phyloP scores from a whole-genome alignment of 225 moss, liverwort and hornwort species.

The Thuidium tamariscinum region DNA sequence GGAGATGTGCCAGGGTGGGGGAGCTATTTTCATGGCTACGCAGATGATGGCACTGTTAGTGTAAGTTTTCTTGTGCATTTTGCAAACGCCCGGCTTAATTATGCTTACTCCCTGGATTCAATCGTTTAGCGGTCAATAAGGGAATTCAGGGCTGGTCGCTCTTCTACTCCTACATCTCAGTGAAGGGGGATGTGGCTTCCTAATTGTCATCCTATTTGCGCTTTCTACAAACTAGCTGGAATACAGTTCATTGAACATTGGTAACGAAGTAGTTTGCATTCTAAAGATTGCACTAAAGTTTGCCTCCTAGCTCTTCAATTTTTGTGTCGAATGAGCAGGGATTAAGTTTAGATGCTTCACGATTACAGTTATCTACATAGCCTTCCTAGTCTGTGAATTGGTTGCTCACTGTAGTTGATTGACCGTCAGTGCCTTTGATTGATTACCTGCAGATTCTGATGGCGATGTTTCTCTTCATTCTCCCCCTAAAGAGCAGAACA shows the following conservation, averaged over 20 bases:
- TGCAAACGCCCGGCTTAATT: background rate
- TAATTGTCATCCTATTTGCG: background rate
- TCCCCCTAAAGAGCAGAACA: constrained; percentile 28
- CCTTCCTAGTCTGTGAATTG: background rate
- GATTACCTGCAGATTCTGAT: constrained; percentile 43
- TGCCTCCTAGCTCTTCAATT: background rate
- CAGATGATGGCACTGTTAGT: constrained; percentile 40
- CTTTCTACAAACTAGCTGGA: background rate
- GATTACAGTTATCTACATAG: background rate
- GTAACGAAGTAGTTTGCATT: background rate
- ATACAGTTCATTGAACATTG: background rate
- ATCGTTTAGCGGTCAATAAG: background rate
- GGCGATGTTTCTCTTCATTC: constrained; percentile 58
- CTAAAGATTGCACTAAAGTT: background rate
- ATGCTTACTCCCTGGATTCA: background rate
- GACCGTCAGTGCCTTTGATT: background rate
- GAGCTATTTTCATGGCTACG: constrained; percentile 18
- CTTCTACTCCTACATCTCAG: background rate
- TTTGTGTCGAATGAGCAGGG: background rate
- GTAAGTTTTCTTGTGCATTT: constrained; percentile 10
- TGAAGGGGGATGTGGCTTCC: background rate
- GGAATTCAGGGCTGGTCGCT: background rate
- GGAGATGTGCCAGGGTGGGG: constrained; percentile 45
- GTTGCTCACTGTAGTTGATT: background rate
- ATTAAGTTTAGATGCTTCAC: background rate